Percentiles rank a stretch among this genome's conserved stretches.
These are phyloP conservation scores for Cocos nucifera DNA, from an alignment of 176 grass and related monocot genomes.

Conservation along the genomic window DNA sequence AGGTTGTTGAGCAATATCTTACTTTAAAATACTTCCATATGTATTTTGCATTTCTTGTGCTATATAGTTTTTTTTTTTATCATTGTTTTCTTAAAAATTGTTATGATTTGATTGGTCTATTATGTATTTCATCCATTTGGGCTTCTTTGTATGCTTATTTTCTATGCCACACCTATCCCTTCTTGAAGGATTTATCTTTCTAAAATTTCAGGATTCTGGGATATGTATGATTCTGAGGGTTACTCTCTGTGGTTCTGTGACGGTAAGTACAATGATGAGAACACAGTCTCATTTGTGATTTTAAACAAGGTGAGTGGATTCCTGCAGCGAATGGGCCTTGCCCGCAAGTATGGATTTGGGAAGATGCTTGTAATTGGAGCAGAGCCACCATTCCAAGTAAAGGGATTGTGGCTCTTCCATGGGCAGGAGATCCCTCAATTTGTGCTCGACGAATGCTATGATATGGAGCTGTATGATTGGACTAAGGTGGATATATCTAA, in stretches of 20 bases:
- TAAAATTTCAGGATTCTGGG: slow-evolving; percentile 72
- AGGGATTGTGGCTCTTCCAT: slow-evolving; percentile 73
- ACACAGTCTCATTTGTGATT: slow-evolving; percentile 72
- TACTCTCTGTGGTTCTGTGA: slow-evolving; percentile 98
- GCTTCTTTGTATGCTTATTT: not conserved
- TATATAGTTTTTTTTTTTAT: no score
- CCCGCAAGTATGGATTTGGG: slow-evolving; percentile 69
- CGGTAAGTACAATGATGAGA: slow-evolving; percentile 94
- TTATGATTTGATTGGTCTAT: no score
- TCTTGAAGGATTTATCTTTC: not conserved
- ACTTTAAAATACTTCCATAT: no score
- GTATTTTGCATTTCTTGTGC: no score
- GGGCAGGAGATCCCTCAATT: slow-evolving; percentile 63
- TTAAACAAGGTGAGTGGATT: slow-evolving; percentile 91
- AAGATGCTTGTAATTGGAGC: slow-evolving; percentile 81
- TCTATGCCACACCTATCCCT: not conserved
- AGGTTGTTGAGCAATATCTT: no score
- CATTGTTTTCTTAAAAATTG: no score
- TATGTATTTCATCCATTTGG: no score
- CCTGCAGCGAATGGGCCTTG: slow-evolving; percentile 86
- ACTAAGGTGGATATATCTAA: slow-evolving; percentile 65
- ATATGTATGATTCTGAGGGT: slow-evolving; percentile 92
- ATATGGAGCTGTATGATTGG: slow-evolving; percentile 87
- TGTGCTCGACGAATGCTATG: slow-evolving; percentile 63
- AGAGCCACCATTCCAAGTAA: slow-evolving; percentile 61